Evolutionary conservation across 345 rosid species (phyloP), one percentile per base, ranked within the genome.

Genomic region (Rhizophora mangle): DNA sequence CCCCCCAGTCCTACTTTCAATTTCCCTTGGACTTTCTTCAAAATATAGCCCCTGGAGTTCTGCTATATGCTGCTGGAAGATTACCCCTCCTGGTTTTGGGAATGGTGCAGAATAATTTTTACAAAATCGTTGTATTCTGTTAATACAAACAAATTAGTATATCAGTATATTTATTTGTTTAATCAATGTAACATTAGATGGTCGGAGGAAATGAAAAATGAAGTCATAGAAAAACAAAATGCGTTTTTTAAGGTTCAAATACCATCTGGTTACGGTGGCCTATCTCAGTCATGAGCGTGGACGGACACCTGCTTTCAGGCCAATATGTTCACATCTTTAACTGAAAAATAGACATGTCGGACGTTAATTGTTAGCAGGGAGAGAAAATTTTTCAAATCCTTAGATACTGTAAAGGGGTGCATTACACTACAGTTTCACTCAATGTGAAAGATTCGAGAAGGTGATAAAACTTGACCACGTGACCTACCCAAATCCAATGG

Each of bases 1-100:
- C 85, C 36, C 6, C 7, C 8, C 6, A 32, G 26, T 89, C 71
- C 74, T 80, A 31, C 97, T 89, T 82, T 94, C 97, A 46, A 68
- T 84, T 74, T 32, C 36, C 8, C 8, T 32, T 32, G 36, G 36
- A 32, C 8, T 32, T 32, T 32, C 8, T 32, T 32, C 8, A 1
- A 32, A 0, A 32, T 6, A 32, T 32, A 6, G 90, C 86, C 29
- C 68, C 86, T 13, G 97, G 82, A 29, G 64, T 53, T 59, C 69
- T 88, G 74, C 79, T 89, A 8, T 85, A 82, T 72, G 81, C 90
- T 22, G 21, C 81, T 8, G 97, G 96, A 20, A 94, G 91, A 21
- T 65, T 90, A 27, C 92, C 98, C 32, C 90, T 86, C 82, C 67
- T 90, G 21, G 88, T 85, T 2, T 93, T 94, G 97, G 97, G 98